These are phyloP conservation scores for Lentinula novae-zelandiae DNA, from an alignment of 1,284 basidiomycete genomes.

Conservation along the genomic window DNA sequence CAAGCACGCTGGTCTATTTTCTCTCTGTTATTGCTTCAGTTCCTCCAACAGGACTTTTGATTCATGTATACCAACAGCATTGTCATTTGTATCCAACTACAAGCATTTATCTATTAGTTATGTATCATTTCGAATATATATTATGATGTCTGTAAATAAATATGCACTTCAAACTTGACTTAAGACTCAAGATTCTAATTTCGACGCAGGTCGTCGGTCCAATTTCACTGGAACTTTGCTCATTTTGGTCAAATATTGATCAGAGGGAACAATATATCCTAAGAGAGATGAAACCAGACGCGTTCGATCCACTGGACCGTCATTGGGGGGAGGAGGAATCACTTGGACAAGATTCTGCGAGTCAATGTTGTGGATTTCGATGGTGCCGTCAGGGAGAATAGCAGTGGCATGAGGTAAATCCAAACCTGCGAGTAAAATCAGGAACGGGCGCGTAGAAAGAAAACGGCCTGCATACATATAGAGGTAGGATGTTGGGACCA, in stretches of 20 bases:
- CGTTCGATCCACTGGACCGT: conserved; percentile 25
- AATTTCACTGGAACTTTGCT: conserved; percentile 34
- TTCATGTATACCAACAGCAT: background rate
- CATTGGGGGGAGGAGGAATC: conserved; percentile 45
- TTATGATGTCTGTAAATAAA: background rate
- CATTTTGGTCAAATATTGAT: conserved; percentile 56
- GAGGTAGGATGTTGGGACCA: conserved; percentile 79
- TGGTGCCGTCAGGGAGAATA: conserved; percentile 72
- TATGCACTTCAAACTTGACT: background rate
- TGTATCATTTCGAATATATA: background rate
- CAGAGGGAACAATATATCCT: conserved; percentile 62
- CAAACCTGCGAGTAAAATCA: conserved; percentile 47
- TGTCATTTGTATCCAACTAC: conserved; percentile 27
- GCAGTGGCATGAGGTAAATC: conserved; percentile 81
- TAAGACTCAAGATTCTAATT: background rate
- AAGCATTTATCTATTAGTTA: conserved; percentile 1
- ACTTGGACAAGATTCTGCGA: conserved; percentile 75
- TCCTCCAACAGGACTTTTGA: conserved; percentile 18
- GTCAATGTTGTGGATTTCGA: conserved; percentile 79
- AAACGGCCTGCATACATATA: conserved; percentile 62
- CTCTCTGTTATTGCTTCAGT: background rate
- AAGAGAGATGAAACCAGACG: conserved; percentile 43
- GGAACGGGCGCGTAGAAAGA: background rate
- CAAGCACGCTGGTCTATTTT: conserved; percentile 10
- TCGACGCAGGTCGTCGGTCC: conserved; percentile 17